Evolutionary conservation across 345 rosid genomes (phyloP).

Genomic region (Pistacia integerrima): DNA sequence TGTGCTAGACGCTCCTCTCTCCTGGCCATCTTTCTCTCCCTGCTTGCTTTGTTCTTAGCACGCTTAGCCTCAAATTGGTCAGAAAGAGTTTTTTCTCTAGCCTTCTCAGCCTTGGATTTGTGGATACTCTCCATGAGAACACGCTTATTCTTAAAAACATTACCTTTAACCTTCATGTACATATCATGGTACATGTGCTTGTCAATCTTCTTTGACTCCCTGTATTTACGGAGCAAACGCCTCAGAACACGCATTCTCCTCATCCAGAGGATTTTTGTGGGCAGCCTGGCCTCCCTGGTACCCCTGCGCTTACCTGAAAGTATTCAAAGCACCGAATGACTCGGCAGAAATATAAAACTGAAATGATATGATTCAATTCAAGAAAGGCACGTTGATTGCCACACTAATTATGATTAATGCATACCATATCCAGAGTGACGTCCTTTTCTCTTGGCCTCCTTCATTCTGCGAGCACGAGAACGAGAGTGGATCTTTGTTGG

Average conservation of each 20-base stretch:
- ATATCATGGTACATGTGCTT: constrained; percentile 84
- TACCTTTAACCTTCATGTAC: constrained; percentile 87
- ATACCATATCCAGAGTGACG: constrained; percentile 83
- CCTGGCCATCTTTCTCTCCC: constrained; percentile 74
- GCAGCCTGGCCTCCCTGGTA: constrained; percentile 80
- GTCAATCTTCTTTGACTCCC: constrained; percentile 79
- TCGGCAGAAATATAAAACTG: too few relatives aligned
- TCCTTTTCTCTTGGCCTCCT: constrained; percentile 76
- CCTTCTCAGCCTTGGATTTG: constrained; percentile 75
- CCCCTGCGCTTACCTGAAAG: constrained; percentile 74
- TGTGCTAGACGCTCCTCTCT: constrained; percentile 72
- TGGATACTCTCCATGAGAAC: constrained; percentile 83
- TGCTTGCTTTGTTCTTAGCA: constrained; percentile 74
- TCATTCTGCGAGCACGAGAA: constrained; percentile 71
- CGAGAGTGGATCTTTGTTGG: constrained; percentile 85
- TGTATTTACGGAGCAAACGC: constrained; percentile 57
- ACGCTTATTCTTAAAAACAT: constrained; percentile 75
- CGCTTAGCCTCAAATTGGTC: constrained; percentile 80
- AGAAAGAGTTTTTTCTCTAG: constrained; percentile 69
- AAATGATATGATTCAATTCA: too few relatives aligned
- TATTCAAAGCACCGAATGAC: neutral
- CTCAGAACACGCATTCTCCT: constrained; percentile 71
- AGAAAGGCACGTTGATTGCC: neutral
- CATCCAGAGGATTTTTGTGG: constrained; percentile 79
- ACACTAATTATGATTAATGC: neutral